These are phyloP conservation scores for Botrytis medusae DNA, from an alignment of 2,329 filamentous ascomycete genomes.

Conservation along the genomic window DNA sequence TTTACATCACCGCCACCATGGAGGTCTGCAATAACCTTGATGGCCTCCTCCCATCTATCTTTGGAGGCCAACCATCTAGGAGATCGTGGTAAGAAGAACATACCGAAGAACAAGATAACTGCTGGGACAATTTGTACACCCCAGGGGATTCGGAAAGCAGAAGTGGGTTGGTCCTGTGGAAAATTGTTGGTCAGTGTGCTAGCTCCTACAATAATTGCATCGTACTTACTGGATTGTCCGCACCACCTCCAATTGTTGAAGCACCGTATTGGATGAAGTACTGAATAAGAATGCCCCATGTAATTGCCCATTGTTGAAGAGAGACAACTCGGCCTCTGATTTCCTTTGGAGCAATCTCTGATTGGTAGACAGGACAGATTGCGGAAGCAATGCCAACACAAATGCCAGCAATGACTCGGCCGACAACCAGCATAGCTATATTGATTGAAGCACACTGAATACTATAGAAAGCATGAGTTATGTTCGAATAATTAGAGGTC, in stretches of 20 bases:
- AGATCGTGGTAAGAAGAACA: slow-evolving; percentile 62
- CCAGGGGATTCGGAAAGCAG: slow-evolving; percentile 62
- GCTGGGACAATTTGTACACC: slow-evolving; percentile 59
- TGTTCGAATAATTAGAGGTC: neutral
- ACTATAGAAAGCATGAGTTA: slow-evolving; percentile 41
- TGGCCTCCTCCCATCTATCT: slow-evolving; percentile 65
- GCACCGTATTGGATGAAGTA: slow-evolving; percentile 67
- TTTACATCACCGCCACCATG: slow-evolving; percentile 57
- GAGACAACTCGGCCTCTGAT: slow-evolving; percentile 60
- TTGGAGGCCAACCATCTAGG: slow-evolving; percentile 70
- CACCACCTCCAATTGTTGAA: slow-evolving; percentile 53
- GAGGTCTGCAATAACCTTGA: slow-evolving; percentile 56
- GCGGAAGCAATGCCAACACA: slow-evolving; percentile 71
- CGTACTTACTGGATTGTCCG: slow-evolving; percentile 44
- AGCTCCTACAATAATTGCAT: neutral
- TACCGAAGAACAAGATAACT: slow-evolving; percentile 52
- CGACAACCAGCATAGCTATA: slow-evolving; percentile 69
- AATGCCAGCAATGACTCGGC: slow-evolving; percentile 69
- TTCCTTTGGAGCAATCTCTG: slow-evolving; percentile 61
- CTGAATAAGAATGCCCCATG: slow-evolving; percentile 67
- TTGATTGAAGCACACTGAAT: slow-evolving; percentile 61
- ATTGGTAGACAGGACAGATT: slow-evolving; percentile 67
- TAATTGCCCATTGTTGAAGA: slow-evolving; percentile 70
- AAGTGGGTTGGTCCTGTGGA: slow-evolving; percentile 46
- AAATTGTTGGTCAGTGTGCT: neutral